Percentiles rank a stretch among this genome's conserved stretches.
phyloP scores from a whole-genome alignment of 2,329 filamentous ascomycete genomes.

The Cladosporium sp. region DNA sequence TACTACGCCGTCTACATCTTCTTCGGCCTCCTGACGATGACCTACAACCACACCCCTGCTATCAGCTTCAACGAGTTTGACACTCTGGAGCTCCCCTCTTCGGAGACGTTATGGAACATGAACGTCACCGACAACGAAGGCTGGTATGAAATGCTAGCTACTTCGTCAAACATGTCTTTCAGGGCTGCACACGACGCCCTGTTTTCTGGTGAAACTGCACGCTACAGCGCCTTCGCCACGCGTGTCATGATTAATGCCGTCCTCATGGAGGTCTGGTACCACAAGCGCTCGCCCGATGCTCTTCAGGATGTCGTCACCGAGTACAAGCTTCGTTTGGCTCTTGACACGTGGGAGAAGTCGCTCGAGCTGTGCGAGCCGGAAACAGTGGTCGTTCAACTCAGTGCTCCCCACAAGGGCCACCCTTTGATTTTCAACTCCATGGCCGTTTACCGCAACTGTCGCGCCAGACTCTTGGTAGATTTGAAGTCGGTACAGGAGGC shows the following conservation, averaged over 20 bases:
- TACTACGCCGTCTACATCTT: constrained; percentile 99
- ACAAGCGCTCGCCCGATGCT: constrained; percentile 97
- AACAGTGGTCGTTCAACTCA: constrained; percentile 81
- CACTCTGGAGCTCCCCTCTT: constrained; percentile 85
- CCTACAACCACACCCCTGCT: constrained; percentile 96
- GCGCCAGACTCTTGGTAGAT: constrained; percentile 89
- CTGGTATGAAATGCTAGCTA: constrained; percentile 79
- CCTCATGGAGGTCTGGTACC: constrained; percentile 98
- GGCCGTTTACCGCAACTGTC: constrained; percentile 93
- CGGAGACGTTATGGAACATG: constrained; percentile 91
- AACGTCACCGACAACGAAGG: constrained; percentile 73
- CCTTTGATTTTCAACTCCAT: constrained; percentile 97
- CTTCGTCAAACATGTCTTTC: constrained; percentile 77
- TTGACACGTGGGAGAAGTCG: constrained; percentile 99
- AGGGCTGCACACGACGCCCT: constrained; percentile 92
- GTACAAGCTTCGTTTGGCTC: constrained; percentile 91
- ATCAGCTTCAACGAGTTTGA: constrained; percentile 99
- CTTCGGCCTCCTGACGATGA: constrained; percentile 90
- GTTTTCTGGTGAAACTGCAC: constrained; percentile 86
- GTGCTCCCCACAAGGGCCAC: constrained; percentile 92
- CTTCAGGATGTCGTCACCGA: constrained; percentile 96
- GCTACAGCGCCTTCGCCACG: constrained; percentile 95
- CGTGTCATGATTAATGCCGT: constrained; percentile 98
- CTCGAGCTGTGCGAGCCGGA: constrained; percentile 92
- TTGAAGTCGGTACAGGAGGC: constrained; percentile 95